Evolutionary conservation across 2,329 filamentous ascomycete species (phyloP).

Genomic region (Ambrosiella cleistominuta): DNA sequence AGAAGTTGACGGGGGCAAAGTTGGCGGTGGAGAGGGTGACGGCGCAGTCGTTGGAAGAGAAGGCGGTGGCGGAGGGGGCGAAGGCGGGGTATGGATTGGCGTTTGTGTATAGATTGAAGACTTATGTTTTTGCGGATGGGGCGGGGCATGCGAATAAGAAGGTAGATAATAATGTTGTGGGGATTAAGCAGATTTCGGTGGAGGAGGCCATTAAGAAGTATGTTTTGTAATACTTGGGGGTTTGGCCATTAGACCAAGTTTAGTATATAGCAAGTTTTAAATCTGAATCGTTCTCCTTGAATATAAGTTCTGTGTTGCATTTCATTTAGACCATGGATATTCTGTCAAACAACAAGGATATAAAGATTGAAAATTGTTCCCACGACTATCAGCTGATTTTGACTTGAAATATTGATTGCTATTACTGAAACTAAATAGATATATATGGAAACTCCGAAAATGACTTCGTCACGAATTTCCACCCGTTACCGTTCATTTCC

Average conservation of each 20-base stretch:
- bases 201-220: conserved; percentile 4
- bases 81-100: conserved; percentile 17
- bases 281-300: neutral
- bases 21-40: conserved; percentile 23
- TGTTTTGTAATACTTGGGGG: neutral
- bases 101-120: conserved; percentile 6
- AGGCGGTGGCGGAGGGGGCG: neutral
- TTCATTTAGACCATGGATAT: neutral
- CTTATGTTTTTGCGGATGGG: conserved; percentile 6
- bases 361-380: no score
- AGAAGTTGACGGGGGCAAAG: conserved; percentile 30
- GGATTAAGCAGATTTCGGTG: neutral
- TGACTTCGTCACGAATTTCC: no score
- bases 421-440: no score
- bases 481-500: neutral
- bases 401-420: no score
- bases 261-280: neutral
- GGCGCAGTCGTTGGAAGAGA: conserved; percentile 17
- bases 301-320: neutral
- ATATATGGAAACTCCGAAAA: no score
- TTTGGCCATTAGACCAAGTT: no score
- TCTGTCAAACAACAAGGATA: no score
- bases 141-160: neutral
- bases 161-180: conserved; percentile 5
- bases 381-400: no score